A percentile compares a stretch with the other conserved stretches of the same genome.
Conservation (phyloP, 495 filamentous ascomycete genomes). For the Aspergillus mulundensis region DNA sequence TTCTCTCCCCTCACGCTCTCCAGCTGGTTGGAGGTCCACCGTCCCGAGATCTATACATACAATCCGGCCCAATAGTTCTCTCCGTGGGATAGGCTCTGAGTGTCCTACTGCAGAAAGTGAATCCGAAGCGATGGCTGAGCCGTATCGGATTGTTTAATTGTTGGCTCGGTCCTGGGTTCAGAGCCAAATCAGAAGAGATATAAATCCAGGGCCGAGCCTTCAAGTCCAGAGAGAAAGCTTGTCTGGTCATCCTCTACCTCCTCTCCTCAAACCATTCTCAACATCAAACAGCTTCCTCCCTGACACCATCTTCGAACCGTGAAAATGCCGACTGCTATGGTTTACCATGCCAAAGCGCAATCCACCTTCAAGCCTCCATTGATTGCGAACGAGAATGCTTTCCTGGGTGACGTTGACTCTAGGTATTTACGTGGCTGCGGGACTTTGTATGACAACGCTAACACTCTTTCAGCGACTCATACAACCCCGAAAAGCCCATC, state of each 20-base stretch:
- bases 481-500: constrained; percentile 60
- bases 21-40: constrained; percentile 1
- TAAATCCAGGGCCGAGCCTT: background rate
- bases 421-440: constrained; percentile 35
- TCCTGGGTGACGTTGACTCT: constrained; percentile 60
- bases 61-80: background rate
- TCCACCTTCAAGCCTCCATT: constrained; percentile 64
- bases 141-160: background rate
- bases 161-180: background rate
- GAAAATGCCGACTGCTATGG: constrained; percentile 36
- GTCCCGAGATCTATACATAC: background rate
- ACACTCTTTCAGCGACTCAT: constrained; percentile 42
- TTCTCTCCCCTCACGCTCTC: background rate
- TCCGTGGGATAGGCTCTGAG: background rate
- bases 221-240: background rate
- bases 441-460: background rate
- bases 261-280: background rate
- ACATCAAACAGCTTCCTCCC: background rate
- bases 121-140: constrained; percentile 10
- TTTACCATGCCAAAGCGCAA: constrained; percentile 58
- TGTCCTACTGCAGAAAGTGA: constrained; percentile 19
- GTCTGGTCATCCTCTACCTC: background rate
- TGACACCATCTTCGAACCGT: no score
- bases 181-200: background rate
- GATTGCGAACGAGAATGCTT: constrained; percentile 73